These are phyloP conservation scores for Malassezia sympodialis DNA, from an alignment of 1,284 basidiomycete species.

Conservation along the genomic window DNA sequence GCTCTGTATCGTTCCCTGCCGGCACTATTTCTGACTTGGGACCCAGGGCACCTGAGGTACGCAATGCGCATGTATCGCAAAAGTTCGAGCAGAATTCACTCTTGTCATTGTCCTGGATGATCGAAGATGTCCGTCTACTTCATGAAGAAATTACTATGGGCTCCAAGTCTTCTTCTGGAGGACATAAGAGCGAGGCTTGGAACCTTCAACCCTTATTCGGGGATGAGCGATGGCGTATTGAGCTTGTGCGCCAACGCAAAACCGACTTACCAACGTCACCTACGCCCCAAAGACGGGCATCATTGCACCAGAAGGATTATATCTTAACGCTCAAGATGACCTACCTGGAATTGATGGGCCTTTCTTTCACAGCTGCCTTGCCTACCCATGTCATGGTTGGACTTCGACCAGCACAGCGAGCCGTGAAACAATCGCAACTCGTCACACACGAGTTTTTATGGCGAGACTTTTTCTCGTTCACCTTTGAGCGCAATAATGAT, in stretches of 20 bases:
- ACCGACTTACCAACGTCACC: background rate
- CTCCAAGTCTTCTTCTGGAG: slow-evolving; percentile 27
- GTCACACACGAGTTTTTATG: slow-evolving; percentile 9
- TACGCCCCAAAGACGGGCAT: background rate
- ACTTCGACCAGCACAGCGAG: slow-evolving; percentile 1
- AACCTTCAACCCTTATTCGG: slow-evolving; percentile 40
- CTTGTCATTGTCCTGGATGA: slow-evolving; percentile 35
- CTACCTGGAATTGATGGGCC: slow-evolving; percentile 4
- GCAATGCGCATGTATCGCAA: slow-evolving; percentile 11
- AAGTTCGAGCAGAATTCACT: slow-evolving; percentile 34
- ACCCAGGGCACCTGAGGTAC: background rate
- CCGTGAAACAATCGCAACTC: background rate
- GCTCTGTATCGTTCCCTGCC: slow-evolving; percentile 9
- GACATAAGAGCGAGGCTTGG: slow-evolving; percentile 38
- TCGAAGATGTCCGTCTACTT: slow-evolving; percentile 29
- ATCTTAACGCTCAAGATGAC: slow-evolving; percentile 1
- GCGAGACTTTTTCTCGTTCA: slow-evolving; percentile 13
- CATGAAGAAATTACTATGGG: slow-evolving; percentile 35
- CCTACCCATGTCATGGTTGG: slow-evolving; percentile 15
- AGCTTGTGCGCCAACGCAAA: slow-evolving; percentile 23
- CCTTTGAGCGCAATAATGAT: slow-evolving; percentile 7
- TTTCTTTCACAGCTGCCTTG: slow-evolving; percentile 10
- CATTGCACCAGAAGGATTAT: background rate
- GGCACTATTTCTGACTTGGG: slow-evolving; percentile 7
- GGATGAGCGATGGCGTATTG: slow-evolving; percentile 43